Conservation (phyloP, 208 protist genomes). For the Trypanosoma scelopori region DNA sequence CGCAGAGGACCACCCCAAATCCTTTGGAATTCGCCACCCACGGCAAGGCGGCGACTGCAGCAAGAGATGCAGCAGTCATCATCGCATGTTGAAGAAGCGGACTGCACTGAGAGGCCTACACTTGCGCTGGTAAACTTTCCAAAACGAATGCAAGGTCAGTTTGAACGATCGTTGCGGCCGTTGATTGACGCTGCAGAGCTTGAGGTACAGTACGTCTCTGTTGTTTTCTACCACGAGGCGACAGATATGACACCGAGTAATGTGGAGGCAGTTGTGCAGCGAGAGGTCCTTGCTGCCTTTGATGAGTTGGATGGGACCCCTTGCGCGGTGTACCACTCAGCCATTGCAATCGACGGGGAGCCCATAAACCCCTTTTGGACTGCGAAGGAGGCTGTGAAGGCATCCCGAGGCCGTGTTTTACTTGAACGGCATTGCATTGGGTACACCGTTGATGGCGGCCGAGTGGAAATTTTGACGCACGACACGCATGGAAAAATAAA, state of each 20-base stretch:
- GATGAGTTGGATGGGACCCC: conserved; percentile 29
- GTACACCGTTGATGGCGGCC: conserved; percentile 67
- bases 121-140: conserved; percentile 68
- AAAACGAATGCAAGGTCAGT: conserved; percentile 19
- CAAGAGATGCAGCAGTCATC: background rate
- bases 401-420: conserved; percentile 35
- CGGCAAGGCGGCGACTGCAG: background rate
- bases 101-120: background rate
- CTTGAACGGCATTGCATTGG: conserved; percentile 60
- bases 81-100: background rate
- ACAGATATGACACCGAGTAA: conserved; percentile 30
- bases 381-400: conserved; percentile 29
- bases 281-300: conserved; percentile 52
- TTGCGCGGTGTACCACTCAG: conserved; percentile 49
- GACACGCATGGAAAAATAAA: conserved; percentile 54
- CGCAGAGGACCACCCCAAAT: conserved; percentile 39
- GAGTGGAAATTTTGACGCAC: conserved; percentile 45
- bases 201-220: conserved; percentile 35
- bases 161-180: conserved; percentile 26
- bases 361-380: conserved; percentile 44
- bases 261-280: conserved; percentile 31
- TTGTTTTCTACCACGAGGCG: conserved; percentile 67
- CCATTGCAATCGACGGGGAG: conserved; percentile 46
- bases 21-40: conserved; percentile 21
- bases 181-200: conserved; percentile 37